Conservation (phyloP, 345 rosid genomes). For the Boechera retrofracta region DNA sequence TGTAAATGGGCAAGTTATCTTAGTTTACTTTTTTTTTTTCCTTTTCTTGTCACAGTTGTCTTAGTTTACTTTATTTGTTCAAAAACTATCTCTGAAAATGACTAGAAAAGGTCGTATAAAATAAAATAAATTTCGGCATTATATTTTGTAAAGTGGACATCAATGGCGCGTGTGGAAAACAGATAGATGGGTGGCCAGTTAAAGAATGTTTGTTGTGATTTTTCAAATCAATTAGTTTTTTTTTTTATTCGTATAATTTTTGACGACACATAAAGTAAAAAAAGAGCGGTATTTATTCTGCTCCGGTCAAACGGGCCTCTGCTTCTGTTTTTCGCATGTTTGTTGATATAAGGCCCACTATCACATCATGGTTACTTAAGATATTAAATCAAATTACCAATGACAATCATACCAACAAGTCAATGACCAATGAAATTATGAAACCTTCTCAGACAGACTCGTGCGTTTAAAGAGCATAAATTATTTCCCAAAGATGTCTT, state of each 20-base stretch:
- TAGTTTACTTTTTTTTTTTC: neutral
- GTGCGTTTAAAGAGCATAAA: too few relatives aligned
- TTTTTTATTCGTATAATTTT: neutral
- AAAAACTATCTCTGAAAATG: neutral
- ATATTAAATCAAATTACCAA: neutral
- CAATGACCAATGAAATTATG: constrained; percentile 14
- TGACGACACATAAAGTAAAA: constrained; percentile 3
- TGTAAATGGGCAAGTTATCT: neutral
- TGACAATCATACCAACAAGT: constrained; percentile 22
- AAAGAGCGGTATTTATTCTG: neutral
- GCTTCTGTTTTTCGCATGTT: constrained; percentile 1
- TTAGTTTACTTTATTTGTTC: too few relatives aligned
- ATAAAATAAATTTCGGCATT: neutral
- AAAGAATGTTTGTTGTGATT: constrained; percentile 34
- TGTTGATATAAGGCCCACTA: constrained; percentile 23
- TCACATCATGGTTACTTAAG: constrained; percentile 25
- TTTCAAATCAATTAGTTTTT: neutral
- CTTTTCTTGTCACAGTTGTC: too few relatives aligned
- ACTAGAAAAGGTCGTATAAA: too few relatives aligned
- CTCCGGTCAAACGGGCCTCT: constrained; percentile 30
- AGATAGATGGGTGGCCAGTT: constrained; percentile 21
- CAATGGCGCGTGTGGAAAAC: constrained; percentile 34
- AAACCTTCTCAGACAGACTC: neutral
- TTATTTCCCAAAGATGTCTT: neutral
- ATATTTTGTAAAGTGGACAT: constrained; percentile 1